phyloP scores from a whole-genome alignment of 768 basidiomycete species.

The Tricholoma terreum region DNA sequence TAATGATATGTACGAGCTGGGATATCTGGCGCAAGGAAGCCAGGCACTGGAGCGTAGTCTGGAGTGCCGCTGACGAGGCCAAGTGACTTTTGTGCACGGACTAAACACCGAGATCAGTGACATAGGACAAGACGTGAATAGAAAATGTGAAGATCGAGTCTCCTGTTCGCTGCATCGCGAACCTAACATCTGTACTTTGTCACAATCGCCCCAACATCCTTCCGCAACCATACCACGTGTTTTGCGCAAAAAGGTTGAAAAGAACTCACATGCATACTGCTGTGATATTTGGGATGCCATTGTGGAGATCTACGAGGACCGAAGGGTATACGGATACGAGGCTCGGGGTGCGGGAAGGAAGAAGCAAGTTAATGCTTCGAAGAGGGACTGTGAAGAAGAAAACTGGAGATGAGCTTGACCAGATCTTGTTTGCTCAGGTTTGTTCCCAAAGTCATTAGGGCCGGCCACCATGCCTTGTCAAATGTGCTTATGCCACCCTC shows the following conservation, averaged over 20 bases:
- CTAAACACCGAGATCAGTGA: constrained; percentile 36
- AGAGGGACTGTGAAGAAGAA: constrained; percentile 13
- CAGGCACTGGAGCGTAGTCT: constrained; percentile 61
- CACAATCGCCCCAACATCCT: constrained; percentile 6
- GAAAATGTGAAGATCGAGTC: background rate
- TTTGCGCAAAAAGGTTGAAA: constrained; percentile 12
- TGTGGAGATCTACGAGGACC: constrained; percentile 29
- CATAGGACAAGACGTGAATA: background rate
- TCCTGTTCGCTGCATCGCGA: background rate
- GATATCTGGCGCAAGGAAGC: constrained; percentile 64
- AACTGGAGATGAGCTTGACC: background rate
- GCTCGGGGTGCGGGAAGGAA: constrained; percentile 57
- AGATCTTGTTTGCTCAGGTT: constrained; percentile 14
- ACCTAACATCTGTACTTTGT: background rate
- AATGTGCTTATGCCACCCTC: no score
- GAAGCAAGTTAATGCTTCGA: constrained; percentile 87
- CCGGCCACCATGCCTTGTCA: constrained; percentile 1
- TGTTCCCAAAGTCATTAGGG: constrained; percentile 7
- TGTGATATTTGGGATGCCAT: constrained; percentile 77
- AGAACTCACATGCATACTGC: constrained; percentile 78
- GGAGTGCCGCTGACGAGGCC: constrained; percentile 85
- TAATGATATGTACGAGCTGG: constrained; percentile 77
- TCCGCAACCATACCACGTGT: constrained; percentile 8
- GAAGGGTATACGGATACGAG: constrained; percentile 24
- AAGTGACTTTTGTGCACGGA: constrained; percentile 91